Conservation (phyloP, 148 eudicot genomes). For the Camellia sinensis region DNA sequence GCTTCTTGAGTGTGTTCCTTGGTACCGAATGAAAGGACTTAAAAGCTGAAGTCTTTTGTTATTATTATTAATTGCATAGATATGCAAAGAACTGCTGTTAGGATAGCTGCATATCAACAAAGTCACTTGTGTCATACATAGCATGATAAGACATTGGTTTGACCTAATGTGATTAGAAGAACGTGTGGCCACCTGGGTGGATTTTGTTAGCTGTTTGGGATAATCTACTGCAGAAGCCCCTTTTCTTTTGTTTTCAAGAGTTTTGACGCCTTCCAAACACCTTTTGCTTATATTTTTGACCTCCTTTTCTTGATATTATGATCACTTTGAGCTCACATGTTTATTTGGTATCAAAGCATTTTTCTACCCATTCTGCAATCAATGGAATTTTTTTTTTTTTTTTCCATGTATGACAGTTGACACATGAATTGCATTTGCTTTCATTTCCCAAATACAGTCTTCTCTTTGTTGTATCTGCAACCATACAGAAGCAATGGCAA, state of each 20-base stretch:
- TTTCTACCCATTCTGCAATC: not conserved
- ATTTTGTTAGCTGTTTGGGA: not conserved
- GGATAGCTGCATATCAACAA: not conserved
- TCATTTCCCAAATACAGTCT: not conserved
- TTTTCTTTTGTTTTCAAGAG: not conserved
- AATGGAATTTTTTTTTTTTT: not conserved
- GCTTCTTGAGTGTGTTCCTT: not conserved
- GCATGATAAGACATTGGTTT: not conserved
- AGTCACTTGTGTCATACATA: not conserved
- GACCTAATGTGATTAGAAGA: not conserved
- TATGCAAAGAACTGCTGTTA: not conserved
- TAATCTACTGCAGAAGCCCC: not conserved
- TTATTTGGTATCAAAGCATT: not conserved
- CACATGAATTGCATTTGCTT: not conserved
- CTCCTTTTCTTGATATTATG: not conserved
- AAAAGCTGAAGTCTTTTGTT: not conserved
- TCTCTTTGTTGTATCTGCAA: not conserved
- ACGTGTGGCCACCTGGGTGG: not conserved
- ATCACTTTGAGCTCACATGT: not conserved
- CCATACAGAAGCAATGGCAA: no score
- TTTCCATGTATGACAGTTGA: not conserved
- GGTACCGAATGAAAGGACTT: not conserved
- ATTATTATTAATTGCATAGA: not conserved
- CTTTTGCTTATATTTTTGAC: not conserved
- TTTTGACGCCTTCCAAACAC: not conserved